Evolutionary conservation across 441 rosid genomes (phyloP), one percentile per base, ranked within the genome.

Genomic region (Bocquillonia castaneifolia): DNA sequence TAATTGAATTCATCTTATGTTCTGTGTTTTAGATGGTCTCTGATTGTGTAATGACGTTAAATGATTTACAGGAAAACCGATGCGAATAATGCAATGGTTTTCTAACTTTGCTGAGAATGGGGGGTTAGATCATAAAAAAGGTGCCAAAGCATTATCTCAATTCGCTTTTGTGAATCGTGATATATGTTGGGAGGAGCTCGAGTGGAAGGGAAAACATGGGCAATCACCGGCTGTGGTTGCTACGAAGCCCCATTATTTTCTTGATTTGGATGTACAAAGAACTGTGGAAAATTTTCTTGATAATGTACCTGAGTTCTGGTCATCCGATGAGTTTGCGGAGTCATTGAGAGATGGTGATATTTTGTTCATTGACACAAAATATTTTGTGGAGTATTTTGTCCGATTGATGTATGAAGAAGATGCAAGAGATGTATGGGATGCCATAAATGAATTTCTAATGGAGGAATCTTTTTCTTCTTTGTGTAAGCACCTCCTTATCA

Each of bases 211-310:
- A 39, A 93, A 89, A 65, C 97, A 93, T 51, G 99, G 99, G 34
- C 99, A 93, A 50, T 91, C 99, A 1, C 97, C 99, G 61, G 99
- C 93, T 2, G 82, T 89, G 79, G 93, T 93, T 66, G 97, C 97
- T 3, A 89, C 97, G 0, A 93, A 91, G 85, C 97, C 99, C 34
- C 95, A 86, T 82, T 93, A 91, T 71, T 84, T 93, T 79, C 95
- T 89, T 47, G 97, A 93, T 79, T 76, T 93, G 71, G 93, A 93
- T 81, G 78, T 91, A 47, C 82, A 76, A 52, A 74, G 75, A 45
- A 91, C 95, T 1, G 78, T 93, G 5, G 87, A 89, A 72, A 93
- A 89, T 78, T 88, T 91, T 70, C 67, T 91, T 0, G 86, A 89
- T 44, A 79, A 93, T 63, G 91, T 93, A 65, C 97, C 96, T 37